Evolutionary conservation across 78 protist genomes (phyloP).

Genomic region (Parvularia atlantis): DNA sequence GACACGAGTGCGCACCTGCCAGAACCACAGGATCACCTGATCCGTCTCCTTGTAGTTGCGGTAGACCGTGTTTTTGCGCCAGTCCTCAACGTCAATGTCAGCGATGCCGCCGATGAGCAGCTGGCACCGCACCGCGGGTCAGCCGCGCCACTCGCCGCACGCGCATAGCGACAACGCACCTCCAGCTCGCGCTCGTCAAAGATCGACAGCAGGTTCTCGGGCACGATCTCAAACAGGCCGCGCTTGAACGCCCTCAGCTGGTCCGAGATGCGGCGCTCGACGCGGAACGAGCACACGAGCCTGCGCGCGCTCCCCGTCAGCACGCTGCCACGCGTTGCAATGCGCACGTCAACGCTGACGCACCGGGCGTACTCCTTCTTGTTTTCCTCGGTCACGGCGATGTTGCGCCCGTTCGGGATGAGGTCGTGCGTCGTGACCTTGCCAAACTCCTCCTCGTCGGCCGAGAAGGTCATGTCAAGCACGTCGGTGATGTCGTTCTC

Average conservation of each 20-base stretch:
- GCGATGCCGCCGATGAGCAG: constrained; percentile 19
- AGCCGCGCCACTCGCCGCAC: too few relatives aligned
- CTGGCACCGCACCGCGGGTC: too few relatives aligned
- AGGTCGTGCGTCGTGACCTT: constrained; percentile 25
- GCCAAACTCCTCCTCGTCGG: constrained; percentile 10
- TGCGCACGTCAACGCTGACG: too few relatives aligned
- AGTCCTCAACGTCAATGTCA: constrained; percentile 35
- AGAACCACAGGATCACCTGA: background rate
- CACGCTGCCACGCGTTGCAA: too few relatives aligned
- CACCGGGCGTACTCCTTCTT: too few relatives aligned
- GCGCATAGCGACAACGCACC: too few relatives aligned
- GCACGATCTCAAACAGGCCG: constrained; percentile 22
- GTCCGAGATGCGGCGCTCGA: background rate
- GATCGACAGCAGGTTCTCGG: background rate
- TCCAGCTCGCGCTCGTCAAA: constrained; percentile 16
- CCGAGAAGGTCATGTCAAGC: constrained; percentile 28
- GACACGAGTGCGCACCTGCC: background rate
- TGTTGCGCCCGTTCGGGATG: constrained; percentile 10
- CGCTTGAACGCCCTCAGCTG: constrained; percentile 1
- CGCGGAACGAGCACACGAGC: background rate
- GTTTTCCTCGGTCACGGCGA: too few relatives aligned
- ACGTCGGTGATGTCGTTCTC: constrained; percentile 33
- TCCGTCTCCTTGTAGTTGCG: background rate
- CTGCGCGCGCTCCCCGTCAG: too few relatives aligned
- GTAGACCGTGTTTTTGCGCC: constrained; percentile 20